A percentile compares a stretch with the other conserved stretches of the same genome.
Evolutionary conservation across 1,284 basidiomycete species (phyloP).

Genomic region (Naganishia cerealis): DNA sequence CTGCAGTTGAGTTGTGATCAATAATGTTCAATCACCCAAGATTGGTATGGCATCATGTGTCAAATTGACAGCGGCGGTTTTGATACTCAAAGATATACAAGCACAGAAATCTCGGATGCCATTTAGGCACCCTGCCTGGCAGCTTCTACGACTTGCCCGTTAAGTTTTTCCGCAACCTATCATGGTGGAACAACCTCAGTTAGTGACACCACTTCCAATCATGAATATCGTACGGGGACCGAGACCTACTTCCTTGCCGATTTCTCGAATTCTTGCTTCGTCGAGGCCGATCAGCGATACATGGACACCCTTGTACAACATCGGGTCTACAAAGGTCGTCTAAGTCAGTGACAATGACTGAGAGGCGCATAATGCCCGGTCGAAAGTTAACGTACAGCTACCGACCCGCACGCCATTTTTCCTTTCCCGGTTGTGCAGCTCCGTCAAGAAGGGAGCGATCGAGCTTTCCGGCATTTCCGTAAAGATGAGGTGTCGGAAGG

Average conservation of each 20-base stretch:
- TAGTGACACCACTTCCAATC: neutral
- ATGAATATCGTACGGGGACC: too few species aligned
- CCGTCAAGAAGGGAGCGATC: conserved; percentile 83
- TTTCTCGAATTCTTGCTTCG: conserved; percentile 57
- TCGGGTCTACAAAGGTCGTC: conserved; percentile 57
- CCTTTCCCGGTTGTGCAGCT: conserved; percentile 71
- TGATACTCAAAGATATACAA: too few species aligned
- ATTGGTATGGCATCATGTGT: too few species aligned
- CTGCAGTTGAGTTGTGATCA: too few species aligned
- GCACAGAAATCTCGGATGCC: too few species aligned
- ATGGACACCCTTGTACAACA: conserved; percentile 57
- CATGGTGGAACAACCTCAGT: conserved; percentile 2
- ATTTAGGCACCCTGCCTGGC: conserved; percentile 42
- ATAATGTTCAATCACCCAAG: too few species aligned
- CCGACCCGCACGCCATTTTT: conserved; percentile 77
- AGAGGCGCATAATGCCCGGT: too few species aligned
- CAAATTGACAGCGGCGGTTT: too few species aligned
- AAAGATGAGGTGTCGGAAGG: conserved; percentile 72
- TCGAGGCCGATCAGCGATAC: conserved; percentile 80
- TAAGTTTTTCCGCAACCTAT: conserved; percentile 55
- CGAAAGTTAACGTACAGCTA: conserved; percentile 37
- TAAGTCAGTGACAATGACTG: neutral
- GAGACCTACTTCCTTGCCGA: conserved; percentile 66
- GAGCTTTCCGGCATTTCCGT: conserved; percentile 79
- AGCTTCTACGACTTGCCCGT: conserved; percentile 56